Evolutionary conservation across 2,329 filamentous ascomycete genomes (phyloP).

Genomic region (Penicillium frequentans): DNA sequence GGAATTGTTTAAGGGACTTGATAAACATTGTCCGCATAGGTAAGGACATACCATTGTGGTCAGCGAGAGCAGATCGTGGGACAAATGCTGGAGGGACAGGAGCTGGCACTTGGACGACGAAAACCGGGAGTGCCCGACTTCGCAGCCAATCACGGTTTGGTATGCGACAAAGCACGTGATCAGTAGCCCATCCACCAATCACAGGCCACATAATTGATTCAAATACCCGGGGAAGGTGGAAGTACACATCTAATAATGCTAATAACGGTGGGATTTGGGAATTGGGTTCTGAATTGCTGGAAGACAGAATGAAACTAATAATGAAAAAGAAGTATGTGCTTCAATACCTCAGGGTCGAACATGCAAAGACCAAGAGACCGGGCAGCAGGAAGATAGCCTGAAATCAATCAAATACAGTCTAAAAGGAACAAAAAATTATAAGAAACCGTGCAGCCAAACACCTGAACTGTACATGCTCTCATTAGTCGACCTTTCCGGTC

Average conservation of each 20-base stretch:
- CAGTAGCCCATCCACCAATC: slow-evolving; percentile 25
- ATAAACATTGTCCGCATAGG: neutral
- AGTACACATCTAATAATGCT: neutral
- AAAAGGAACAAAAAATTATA: slow-evolving; percentile 23
- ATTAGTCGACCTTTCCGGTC: slow-evolving; percentile 50
- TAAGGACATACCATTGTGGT: slow-evolving; percentile 33
- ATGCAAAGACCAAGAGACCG: slow-evolving; percentile 20
- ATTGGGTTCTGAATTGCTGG: neutral
- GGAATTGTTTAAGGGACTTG: neutral
- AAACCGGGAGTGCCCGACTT: slow-evolving; percentile 36
- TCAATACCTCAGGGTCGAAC: slow-evolving; percentile 16
- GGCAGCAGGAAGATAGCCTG: slow-evolving; percentile 12
- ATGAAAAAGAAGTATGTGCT: slow-evolving; percentile 21
- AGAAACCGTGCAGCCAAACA: slow-evolving; percentile 25
- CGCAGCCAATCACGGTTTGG: slow-evolving; percentile 1
- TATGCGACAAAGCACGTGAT: slow-evolving; percentile 17
- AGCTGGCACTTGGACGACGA: slow-evolving; percentile 29
- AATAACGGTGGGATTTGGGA: neutral
- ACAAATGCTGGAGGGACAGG: slow-evolving; percentile 27
- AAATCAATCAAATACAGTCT: slow-evolving; percentile 23
- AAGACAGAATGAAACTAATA: slow-evolving; percentile 9
- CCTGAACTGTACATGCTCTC: slow-evolving; percentile 33
- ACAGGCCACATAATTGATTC: slow-evolving; percentile 8
- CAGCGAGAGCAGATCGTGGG: slow-evolving; percentile 24
- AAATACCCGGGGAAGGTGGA: neutral